A percentile compares a stretch with the other conserved stretches of the same genome.
phyloP scores from a whole-genome alignment of 2,329 filamentous ascomycete species.

The Herpotrichia juniperi region DNA sequence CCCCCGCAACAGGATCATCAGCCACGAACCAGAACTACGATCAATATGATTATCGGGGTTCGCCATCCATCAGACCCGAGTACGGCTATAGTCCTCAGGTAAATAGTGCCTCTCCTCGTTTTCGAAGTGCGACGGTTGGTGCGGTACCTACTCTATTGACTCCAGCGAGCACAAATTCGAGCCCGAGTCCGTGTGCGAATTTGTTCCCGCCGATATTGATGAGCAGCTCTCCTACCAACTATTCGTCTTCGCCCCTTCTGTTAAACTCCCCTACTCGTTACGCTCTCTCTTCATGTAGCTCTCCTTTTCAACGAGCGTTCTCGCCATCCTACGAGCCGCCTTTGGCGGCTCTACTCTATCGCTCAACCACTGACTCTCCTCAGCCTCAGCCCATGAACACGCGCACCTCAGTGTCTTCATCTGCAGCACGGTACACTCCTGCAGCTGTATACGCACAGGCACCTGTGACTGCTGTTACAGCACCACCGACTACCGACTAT shows the following conservation, averaged over 20 bases:
- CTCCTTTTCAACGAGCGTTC: conserved; percentile 37
- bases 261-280: conserved; percentile 21
- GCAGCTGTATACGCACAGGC: conserved; percentile 39
- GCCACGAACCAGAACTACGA: conserved; percentile 15
- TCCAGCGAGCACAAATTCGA: conserved; percentile 15
- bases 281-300: conserved; percentile 28
- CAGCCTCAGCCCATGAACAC: conserved; percentile 32
- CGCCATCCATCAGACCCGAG: conserved; percentile 30
- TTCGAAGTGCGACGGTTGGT: conserved; percentile 34
- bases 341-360: conserved; percentile 38
- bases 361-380: conserved; percentile 38
- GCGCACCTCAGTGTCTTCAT: conserved; percentile 22
- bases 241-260: conserved; percentile 22
- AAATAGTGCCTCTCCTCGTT: conserved; percentile 38
- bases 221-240: conserved; percentile 25
- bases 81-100: conserved; percentile 43
- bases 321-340: conserved; percentile 44
- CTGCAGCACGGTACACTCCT: conserved; percentile 39
- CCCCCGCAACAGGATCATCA: conserved; percentile 18
- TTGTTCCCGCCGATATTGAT: conserved; percentile 27
- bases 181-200: neutral
- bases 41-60: conserved; percentile 26
- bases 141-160: conserved; percentile 25
- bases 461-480: conserved; percentile 18
- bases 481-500: conserved; percentile 28